These are phyloP conservation scores for Metschnikowia koreensis DNA, from an alignment of 805 yeast genomes.

Conservation along the genomic window DNA sequence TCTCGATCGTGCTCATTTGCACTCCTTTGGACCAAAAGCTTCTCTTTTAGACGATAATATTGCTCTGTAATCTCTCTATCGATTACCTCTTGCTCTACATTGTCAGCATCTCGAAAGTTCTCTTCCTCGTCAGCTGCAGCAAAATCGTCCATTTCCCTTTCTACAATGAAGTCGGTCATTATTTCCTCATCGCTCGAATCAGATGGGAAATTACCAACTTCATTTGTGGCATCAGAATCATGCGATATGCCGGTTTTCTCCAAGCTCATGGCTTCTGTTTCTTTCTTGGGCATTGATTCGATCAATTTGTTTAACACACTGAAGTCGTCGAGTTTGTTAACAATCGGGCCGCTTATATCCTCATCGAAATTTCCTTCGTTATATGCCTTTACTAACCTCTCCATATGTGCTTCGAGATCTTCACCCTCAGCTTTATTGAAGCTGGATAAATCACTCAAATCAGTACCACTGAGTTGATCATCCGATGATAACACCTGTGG, in stretches of 20 bases:
- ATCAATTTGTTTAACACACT: slow-evolving; percentile 48
- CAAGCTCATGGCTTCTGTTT: background rate
- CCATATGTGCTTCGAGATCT: slow-evolving; percentile 40
- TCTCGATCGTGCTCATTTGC: background rate
- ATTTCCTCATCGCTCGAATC: slow-evolving; percentile 25
- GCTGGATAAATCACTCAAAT: background rate
- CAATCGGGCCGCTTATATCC: slow-evolving; percentile 56
- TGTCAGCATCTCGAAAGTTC: slow-evolving; percentile 25
- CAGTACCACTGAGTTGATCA: background rate
- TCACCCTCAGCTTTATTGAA: background rate
- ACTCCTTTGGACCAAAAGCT: slow-evolving; percentile 28
- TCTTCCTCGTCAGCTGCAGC: background rate
- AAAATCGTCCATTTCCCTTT: slow-evolving; percentile 25
- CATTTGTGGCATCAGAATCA: background rate
- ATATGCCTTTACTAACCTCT: slow-evolving; percentile 61
- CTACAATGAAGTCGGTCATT: slow-evolving; percentile 44
- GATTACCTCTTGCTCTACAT: slow-evolving; percentile 38
- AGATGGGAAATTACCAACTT: slow-evolving; percentile 1
- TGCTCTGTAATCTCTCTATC: slow-evolving; percentile 48
- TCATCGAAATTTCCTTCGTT: slow-evolving; percentile 60
- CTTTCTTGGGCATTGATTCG: slow-evolving; percentile 27
- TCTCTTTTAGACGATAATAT: slow-evolving; percentile 56
- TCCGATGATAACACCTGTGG: background rate
- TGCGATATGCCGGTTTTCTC: background rate
- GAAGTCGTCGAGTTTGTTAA: slow-evolving; percentile 54